Conservation (phyloP, 179 eudicot species). For the Heliamphora pulchella region DNA sequence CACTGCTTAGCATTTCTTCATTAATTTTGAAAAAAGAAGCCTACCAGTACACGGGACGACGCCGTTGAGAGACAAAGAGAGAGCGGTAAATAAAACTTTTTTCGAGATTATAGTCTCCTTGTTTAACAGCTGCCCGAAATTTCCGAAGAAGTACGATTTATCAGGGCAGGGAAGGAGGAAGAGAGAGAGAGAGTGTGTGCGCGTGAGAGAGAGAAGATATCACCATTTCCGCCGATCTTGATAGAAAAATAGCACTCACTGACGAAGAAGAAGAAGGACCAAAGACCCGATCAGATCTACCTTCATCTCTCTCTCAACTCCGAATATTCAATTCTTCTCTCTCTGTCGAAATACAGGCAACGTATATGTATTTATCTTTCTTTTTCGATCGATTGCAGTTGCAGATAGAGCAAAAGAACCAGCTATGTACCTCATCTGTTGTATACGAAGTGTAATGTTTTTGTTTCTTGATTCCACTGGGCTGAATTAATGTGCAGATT, state of each 20-base stretch:
- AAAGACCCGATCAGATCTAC: conserved; percentile 28
- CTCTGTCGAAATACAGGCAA: neutral
- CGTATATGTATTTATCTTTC: neutral
- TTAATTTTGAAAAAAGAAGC: no score
- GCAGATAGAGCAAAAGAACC: conserved; percentile 8
- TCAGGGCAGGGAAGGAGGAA: no score
- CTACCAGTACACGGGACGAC: no score
- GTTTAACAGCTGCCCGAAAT: no score
- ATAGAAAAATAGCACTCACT: neutral
- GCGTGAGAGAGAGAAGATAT: neutral
- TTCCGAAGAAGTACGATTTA: no score
- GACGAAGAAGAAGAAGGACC: neutral
- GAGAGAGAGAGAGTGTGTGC: no score
- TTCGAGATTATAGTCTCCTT: no score
- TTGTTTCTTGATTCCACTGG: neutral
- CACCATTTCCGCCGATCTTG: conserved; percentile 27
- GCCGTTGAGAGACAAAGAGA: no score
- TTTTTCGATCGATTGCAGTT: neutral
- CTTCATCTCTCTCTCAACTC: neutral
- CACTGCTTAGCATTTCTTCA: no score
- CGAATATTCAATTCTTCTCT: neutral
- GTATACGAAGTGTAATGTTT: neutral
- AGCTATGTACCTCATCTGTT: neutral
- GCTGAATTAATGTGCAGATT: neutral
- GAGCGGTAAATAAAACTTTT: no score